Base-by-base conservation (phyloP, 768 basidiomycete genomes). In the Mycena sanguinolenta region DNA sequence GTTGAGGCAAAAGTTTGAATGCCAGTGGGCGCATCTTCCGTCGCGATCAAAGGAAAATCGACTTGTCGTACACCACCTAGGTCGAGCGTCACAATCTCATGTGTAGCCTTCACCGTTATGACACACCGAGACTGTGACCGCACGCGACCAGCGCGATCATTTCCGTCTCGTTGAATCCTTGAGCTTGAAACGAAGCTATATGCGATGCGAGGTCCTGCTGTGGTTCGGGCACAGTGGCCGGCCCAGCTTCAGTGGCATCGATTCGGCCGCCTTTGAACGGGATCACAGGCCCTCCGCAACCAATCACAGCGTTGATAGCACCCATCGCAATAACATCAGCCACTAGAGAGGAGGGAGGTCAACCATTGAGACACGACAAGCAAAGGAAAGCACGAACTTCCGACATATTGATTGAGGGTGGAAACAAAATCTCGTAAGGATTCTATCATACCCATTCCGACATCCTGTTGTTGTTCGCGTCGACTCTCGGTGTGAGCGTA, bases 261-360 rank as follows among this genome's bases (percentile, higher is more conserved):
- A n/a, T n/a, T n/a, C n/a, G n/a, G n/a, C n/a, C n/a, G n/a, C n/a
- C n/a, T n/a, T n/a, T n/a, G n/a, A n/a, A n/a, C n/a, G n/a, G n/a
- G n/a, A n/a, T n/a, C n/a, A n/a, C n/a, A n/a, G n/a, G n/a, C 53
- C 77, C 75, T 14, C 73, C 73, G 53, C 77, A 75, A 7, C 46
- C 58, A 7, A 39, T 42, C 4, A 72, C 63, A 23, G 69, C 70
- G 12, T 53, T 52, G 12, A 67, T 44, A 6, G 60, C 58, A 21
- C 72, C 73, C 30, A 77, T 67, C 4, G 75, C 73, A 25, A 75
- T 63, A 13, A 70, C 27, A 58, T 77, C 76, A 10, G 75, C 73
- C 49, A 73, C 73, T 74, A 49, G 10, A 28, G 23, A 27, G n/a
- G n/a, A n/a, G n/a, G n/a, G n/a, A n/a, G n/a, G n/a, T n/a, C n/a